These are phyloP conservation scores for Suillus decipiens DNA, from an alignment of 768 basidiomycete species.

Conservation along the genomic window DNA sequence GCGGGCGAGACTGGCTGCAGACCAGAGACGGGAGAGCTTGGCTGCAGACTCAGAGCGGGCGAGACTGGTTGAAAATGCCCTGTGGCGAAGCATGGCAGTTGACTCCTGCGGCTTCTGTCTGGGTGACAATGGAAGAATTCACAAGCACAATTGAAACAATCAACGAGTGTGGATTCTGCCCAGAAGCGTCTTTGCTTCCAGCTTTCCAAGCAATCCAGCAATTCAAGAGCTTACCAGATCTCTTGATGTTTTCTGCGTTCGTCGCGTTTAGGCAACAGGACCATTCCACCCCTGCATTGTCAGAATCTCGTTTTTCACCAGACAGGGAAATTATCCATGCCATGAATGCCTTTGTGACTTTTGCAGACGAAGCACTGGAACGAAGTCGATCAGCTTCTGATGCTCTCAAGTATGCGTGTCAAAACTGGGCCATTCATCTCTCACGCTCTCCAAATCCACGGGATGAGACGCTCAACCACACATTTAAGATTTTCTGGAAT, in stretches of 20 bases:
- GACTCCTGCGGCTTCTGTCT: not conserved
- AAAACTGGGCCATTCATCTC: conserved; percentile 1
- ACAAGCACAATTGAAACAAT: not conserved
- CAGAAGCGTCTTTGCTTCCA: not conserved
- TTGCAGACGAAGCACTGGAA: not conserved
- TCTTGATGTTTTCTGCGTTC: not conserved
- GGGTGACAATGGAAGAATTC: conserved; percentile 1
- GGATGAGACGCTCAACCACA: not conserved
- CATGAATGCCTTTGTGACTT: not conserved
- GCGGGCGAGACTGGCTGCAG: not conserved
- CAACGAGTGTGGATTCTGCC: not conserved
- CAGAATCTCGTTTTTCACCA: not conserved
- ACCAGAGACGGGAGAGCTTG: not conserved
- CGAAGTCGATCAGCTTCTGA: not conserved
- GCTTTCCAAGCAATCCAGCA: conserved; percentile 1
- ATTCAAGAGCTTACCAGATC: not conserved
- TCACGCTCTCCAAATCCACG: not conserved
- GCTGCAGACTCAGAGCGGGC: not conserved
- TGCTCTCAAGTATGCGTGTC: conserved; percentile 1
- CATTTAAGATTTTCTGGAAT: not conserved
- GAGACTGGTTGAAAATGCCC: not conserved
- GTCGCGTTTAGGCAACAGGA: not conserved
- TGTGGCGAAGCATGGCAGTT: not conserved
- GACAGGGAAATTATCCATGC: not conserved
- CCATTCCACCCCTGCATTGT: not conserved